Base-by-base conservation (phyloP, 1,284 basidiomycete genomes). In the Polyporus tsugae region DNA sequence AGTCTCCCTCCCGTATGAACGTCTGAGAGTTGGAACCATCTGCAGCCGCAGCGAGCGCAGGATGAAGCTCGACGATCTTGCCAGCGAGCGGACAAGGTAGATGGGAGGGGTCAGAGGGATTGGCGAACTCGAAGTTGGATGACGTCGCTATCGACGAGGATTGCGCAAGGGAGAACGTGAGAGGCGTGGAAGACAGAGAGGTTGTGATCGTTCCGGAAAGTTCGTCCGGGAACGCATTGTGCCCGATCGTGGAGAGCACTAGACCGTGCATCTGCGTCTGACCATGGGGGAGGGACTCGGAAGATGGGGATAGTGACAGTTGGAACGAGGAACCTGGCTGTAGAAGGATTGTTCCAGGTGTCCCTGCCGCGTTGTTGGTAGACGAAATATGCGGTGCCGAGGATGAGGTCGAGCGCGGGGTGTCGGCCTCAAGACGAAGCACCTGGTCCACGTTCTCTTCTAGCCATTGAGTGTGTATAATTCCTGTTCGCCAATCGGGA, bases 61-160 rank as follows among this genome's bases (percentile, higher is more conserved):
- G 74, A 68, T 83, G 82, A 1, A 83, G 71, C 59, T 84, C 81
- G 4, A 82, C 79, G 36, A 83, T 76, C 72, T 82, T 84, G 17
- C 83, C 83, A 3, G 81, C 79, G 62, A 83, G 71, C 1, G 82
- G 83, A 10, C 79, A 77, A 0, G 74, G 71, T 5, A 83, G 63
- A 64, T 83, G 82, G 2, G 66, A 62, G 2, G 73, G 58, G 59
- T 82, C 77, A 42, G 78, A 80, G 0, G 79, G 79, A 65, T 83
- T 76, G 0, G 81, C 82, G 7, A 82, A 76, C 62, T 84, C 83
- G 53, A 79, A 76, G 0, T 72, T 65, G 7, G 76, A 75, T 3
- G 75, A 71, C n/a, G 76, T 68, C 13, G 75, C 69, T 5, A 76
- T 76, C 0, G 82, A 79, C 1, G 78, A 75, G 0, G 80, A 78